These are phyloP conservation scores for Knoxdaviesia capensis DNA, from an alignment of 2,329 filamentous ascomycete species.

Conservation along the genomic window DNA sequence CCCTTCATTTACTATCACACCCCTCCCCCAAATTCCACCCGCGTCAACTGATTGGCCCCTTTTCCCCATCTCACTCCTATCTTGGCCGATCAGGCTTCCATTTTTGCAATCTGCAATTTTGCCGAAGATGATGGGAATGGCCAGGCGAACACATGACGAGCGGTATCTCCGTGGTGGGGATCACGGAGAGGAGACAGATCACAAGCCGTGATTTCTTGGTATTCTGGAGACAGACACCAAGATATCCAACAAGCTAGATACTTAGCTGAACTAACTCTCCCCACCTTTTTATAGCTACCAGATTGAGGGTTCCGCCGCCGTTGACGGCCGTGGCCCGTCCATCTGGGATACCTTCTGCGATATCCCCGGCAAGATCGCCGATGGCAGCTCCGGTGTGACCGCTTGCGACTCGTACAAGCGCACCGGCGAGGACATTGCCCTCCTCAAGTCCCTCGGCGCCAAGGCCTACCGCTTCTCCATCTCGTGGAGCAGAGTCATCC, in stretches of 20 bases:
- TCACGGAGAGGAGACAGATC: too few species aligned
- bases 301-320: constrained; percentile 56
- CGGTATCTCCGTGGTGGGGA: too few species aligned
- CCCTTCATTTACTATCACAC: too few species aligned
- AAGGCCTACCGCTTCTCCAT: constrained; percentile 69
- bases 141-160: too few species aligned
- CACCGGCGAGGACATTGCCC: constrained; percentile 53
- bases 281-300: constrained; percentile 45
- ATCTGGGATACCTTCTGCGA: constrained; percentile 87
- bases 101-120: too few species aligned
- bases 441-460: constrained; percentile 55
- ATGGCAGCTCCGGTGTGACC: constrained; percentile 51
- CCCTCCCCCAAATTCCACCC: too few species aligned
- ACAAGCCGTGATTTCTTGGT: too few species aligned
- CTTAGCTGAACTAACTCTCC: neutral
- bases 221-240: too few species aligned
- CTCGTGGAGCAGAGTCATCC: constrained; percentile 70
- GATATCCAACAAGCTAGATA: neutral
- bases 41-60: too few species aligned
- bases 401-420: constrained; percentile 80
- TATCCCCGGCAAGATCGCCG: constrained; percentile 64
- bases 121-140: too few species aligned
- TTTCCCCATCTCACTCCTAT: too few species aligned
- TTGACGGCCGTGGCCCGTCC: constrained; percentile 61
- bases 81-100: too few species aligned